These are phyloP conservation scores for Polygonum maritimum DNA, from an alignment of 148 eudicot genomes.

Conservation along the genomic window DNA sequence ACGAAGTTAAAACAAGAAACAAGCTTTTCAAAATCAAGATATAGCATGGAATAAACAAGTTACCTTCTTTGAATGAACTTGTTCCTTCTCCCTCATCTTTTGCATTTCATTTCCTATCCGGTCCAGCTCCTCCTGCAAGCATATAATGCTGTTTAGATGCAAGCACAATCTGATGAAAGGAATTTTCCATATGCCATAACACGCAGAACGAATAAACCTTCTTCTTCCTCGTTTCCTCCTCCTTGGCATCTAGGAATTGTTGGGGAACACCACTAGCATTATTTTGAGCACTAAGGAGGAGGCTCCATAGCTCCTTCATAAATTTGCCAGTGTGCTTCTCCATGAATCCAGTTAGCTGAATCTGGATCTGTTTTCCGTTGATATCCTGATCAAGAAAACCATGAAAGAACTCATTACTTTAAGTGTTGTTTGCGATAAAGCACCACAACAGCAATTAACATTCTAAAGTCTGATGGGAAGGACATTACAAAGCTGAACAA, in stretches of 20 bases:
- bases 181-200: not conserved
- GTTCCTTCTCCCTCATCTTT: constrained; percentile 69
- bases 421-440: not conserved
- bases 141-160: not conserved
- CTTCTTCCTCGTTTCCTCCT: constrained; percentile 85
- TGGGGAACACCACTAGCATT: constrained; percentile 97
- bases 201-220: constrained; percentile 36
- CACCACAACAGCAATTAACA: not conserved
- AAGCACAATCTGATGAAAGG: not conserved
- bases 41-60: constrained; percentile 41
- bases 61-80: constrained; percentile 68
- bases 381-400: constrained; percentile 36
- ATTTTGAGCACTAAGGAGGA: constrained; percentile 91
- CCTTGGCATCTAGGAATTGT: constrained; percentile 94
- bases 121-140: constrained; percentile 72
- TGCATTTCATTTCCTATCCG: constrained; percentile 69
- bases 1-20: constrained; percentile 46
- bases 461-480: not conserved
- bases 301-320: constrained; percentile 95
- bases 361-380: constrained; percentile 87
- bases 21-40: constrained; percentile 21
- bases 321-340: constrained; percentile 96
- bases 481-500: not conserved
- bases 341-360: constrained; percentile 92
- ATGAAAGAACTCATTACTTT: not conserved